Evolutionary conservation across 495 filamentous ascomycete species (phyloP), one percentile per base, ranked within the genome.

Genomic region (Xylaria flabelliformis): DNA sequence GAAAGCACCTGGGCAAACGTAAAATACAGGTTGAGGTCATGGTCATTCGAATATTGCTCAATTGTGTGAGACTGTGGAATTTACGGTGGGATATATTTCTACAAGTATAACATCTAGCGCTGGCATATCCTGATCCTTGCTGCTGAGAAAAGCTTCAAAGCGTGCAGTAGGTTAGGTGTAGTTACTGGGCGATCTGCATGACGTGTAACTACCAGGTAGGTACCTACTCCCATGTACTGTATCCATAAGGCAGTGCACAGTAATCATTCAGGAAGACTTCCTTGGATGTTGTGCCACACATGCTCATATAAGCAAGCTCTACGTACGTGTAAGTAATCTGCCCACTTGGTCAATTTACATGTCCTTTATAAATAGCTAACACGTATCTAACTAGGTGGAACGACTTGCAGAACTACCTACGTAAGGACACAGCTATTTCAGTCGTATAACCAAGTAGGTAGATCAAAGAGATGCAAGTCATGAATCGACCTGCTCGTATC

Each of bases 341-440:
- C 24, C 51, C 51, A 55, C 9, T 55, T 51, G 24, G 8, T 13
- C 21, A 10, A 24, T 26, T 53, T 53, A 51, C n/a, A 51, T 53
- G 50, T 53, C 10, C 21, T 53, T 51, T 53, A 53, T 53, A 51
- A 51, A 53, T 53, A 53, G 50, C 50, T 53, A 10, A 53, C 21
- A 26, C 50, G 21, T 26, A 53, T 24, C 9, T 51, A 24, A 26
- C 51, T 26, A 29, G 51, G 51, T 26, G 24, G 9, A 26, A 13
- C 2, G 12, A 26, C 21, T 24, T 26, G 51, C 21, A 55, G 51
- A 55, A 21, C 19, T n/a, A 50, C 44, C 9, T 51, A 53, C 9
- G 10, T 53, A 26, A 9, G 51, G 15, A 55, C 9, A 13, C 9
- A 29, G 10, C 5, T 12, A 19, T n/a, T 51, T 24, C 7, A 51